A percentile compares a stretch with the other conserved stretches of the same genome.
Conservation (phyloP, 2,329 filamentous ascomycete species). For the Colletotrichum sp. region DNA sequence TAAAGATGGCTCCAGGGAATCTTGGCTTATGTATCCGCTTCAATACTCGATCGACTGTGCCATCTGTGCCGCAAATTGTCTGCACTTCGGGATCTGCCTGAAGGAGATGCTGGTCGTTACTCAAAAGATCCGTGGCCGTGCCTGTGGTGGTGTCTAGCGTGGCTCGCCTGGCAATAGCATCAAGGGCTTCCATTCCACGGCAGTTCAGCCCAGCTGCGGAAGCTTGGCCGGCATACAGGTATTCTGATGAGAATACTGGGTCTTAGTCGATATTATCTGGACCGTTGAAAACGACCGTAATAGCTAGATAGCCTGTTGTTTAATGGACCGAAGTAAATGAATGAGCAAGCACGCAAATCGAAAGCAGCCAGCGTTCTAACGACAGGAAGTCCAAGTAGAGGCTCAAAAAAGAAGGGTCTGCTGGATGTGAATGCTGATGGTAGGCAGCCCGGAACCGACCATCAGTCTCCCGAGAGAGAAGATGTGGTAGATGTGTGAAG, state of each 20-base stretch:
- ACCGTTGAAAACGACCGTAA: neutral
- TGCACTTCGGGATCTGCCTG: neutral
- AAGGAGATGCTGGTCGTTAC: neutral
- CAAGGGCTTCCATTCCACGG: slow-evolving; percentile 7
- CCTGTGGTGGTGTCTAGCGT: neutral
- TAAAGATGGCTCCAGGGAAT: slow-evolving; percentile 77
- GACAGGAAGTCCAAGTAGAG: neutral
- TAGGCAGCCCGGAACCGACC: neutral
- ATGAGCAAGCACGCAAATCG: neutral
- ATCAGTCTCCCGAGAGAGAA: neutral
- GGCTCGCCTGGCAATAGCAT: neutral
- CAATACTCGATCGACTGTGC: slow-evolving; percentile 44
- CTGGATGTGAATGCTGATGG: neutral
- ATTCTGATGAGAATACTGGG: neutral
- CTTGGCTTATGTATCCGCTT: slow-evolving; percentile 39
- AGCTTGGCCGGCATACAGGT: neutral
- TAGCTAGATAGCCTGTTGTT: neutral
- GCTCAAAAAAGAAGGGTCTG: neutral
- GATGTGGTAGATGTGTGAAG: neutral
- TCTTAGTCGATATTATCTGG: neutral
- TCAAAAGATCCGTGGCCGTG: neutral
- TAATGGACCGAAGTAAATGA: neutral
- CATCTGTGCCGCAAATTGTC: slow-evolving; percentile 38
- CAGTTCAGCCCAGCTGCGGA: neutral
- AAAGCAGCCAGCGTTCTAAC: neutral